These are phyloP conservation scores for Coriolopsis trogii DNA, from an alignment of 1,284 basidiomycete genomes.

Conservation along the genomic window DNA sequence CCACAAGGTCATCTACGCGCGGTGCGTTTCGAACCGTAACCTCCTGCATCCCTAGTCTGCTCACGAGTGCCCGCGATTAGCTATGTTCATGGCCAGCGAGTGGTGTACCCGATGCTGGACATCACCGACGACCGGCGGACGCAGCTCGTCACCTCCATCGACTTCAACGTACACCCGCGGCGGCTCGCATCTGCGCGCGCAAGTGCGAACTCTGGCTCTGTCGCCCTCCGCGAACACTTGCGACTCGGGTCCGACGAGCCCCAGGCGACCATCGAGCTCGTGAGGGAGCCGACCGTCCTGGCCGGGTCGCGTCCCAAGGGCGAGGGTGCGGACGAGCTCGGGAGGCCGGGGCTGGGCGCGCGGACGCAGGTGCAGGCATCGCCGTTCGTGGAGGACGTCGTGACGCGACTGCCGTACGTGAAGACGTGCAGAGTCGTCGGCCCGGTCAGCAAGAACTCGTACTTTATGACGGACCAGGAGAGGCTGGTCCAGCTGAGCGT, in stretches of 20 bases:
- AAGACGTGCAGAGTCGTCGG: slow-evolving; percentile 1
- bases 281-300: no score
- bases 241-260: no score
- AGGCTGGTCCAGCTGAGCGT: slow-evolving; percentile 16
- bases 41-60: not conserved
- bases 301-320: no score
- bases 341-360: slow-evolving; percentile 1
- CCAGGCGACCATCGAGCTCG: no score
- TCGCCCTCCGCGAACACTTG: no score
- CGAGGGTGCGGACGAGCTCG: no score
- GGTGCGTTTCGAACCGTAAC: slow-evolving; percentile 21
- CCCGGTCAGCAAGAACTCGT: not conserved
- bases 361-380: slow-evolving; percentile 1
- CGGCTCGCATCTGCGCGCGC: slow-evolving; percentile 12
- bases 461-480: slow-evolving; percentile 19
- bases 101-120: slow-evolving; percentile 31
- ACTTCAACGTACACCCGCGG: slow-evolving; percentile 40
- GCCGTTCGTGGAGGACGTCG: slow-evolving; percentile 13
- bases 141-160: slow-evolving; percentile 25
- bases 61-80: slow-evolving; percentile 31
- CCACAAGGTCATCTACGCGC: not conserved
- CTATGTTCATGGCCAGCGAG: slow-evolving; percentile 49
- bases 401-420: slow-evolving; percentile 14
- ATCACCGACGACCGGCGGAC: slow-evolving; percentile 1
- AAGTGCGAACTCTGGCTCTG: not conserved